Base-by-base conservation (phyloP, 2,329 filamentous ascomycete species). In the Domatiomyces catenatus region DNA sequence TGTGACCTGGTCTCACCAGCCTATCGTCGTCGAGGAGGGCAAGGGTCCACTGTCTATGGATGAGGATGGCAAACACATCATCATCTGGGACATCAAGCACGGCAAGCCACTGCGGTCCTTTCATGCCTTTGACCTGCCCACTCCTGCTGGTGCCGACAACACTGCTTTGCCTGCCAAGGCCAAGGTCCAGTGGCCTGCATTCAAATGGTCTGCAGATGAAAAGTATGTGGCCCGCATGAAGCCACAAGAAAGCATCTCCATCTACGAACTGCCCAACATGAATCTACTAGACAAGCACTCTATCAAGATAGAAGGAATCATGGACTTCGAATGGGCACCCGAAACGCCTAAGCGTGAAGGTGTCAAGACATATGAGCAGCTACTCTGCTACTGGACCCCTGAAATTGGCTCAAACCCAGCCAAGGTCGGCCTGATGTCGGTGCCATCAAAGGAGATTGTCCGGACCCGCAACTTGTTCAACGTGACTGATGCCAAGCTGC, bases 141-240 rank as follows among this genome's bases (percentile, higher is more conserved):
- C 65, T 44, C 62, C 64, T 12, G 80, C 85, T 26, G 77, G 76
- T 57, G 74, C 77, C 47, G 69, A 68, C 47, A 81, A 81, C 50
- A 74, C 74, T 39, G 78, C 81, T 39, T 79, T 79, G 54, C 74
- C 79, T 54, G 77, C 79, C 57, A 93, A 94, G 75, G 86, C 88
- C 69, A 95, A 95, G 77, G 81, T 93, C 61, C 86, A 92, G 64
- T 98, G 92, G 92, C 92, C 92, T 20, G 89, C 90, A 1, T 98
- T 98, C 80, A 98, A 98, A 74, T 98, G 92, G 92, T 96, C 92
- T 26, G 75, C 92, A 2, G 92, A 98, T 64, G 88, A 95, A 71
- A 92, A 93, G 69, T 98, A 94, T 66, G 89, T 96, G 55, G 92
- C 92, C 19, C 82, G 92, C 56, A 81, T 96, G 73, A 87, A 81